Conservation (phyloP, 225 moss, liverwort and hornwort genomes). For the Sphagnum tenellum region DNA sequence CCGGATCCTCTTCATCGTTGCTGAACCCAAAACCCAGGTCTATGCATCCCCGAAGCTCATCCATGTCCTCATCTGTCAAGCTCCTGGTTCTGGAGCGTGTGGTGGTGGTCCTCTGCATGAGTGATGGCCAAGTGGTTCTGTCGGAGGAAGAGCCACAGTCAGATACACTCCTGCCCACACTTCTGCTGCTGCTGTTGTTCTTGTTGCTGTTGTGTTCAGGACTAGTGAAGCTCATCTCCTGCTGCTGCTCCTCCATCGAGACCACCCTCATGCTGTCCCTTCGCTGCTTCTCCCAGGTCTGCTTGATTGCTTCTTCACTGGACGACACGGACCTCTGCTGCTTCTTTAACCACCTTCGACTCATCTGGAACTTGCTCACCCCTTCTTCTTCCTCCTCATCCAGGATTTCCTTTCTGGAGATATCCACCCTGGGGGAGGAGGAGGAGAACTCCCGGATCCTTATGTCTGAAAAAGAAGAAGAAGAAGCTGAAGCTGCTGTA, state of each 20-base stretch:
- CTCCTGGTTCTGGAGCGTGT: conserved; percentile 4
- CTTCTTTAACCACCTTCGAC: not conserved
- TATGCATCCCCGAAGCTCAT: conserved; percentile 11
- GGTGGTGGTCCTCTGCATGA: not conserved
- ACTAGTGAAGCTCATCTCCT: not conserved
- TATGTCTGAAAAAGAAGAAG: too few species aligned
- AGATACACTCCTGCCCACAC: conserved; percentile 6
- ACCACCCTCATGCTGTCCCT: conserved; percentile 3
- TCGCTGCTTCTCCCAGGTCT: conserved; percentile 7
- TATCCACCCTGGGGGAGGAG: conserved; percentile 1
- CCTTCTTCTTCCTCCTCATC: not conserved
- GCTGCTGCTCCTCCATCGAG: not conserved
- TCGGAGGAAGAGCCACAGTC: conserved; percentile 6
- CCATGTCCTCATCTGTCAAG: conserved; percentile 10
- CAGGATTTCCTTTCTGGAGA: not conserved
- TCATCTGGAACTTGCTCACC: not conserved
- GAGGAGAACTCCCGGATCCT: too few species aligned
- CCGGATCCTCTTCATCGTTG: conserved; percentile 4
- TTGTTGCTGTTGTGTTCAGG: too few species aligned
- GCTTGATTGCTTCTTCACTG: conserved; percentile 2
- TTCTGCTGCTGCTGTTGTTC: too few species aligned
- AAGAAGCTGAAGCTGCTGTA: not conserved
- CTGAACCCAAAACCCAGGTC: conserved; percentile 14
- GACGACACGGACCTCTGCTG: not conserved
- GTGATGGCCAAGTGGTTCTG: conserved; percentile 7